Percentiles rank a stretch among this genome's conserved stretches.
These are phyloP conservation scores for Aureobasidium subglaciale DNA, from an alignment of 2,329 filamentous ascomycete genomes.

Conservation along the genomic window DNA sequence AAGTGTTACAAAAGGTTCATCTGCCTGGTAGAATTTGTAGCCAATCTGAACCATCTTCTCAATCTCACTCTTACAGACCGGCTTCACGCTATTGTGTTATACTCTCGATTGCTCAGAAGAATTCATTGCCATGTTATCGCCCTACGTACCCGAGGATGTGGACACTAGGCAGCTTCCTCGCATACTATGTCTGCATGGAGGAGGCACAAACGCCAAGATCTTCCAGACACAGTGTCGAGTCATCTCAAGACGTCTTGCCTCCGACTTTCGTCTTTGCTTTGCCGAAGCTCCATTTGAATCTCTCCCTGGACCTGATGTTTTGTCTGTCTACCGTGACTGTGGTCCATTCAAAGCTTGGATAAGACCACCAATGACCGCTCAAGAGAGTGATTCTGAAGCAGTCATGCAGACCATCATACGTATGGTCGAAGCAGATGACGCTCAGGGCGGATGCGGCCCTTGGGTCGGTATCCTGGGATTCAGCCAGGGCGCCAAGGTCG, in stretches of 20 bases:
- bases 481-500: slow-evolving; percentile 59
- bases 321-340: neutral
- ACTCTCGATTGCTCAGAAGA: too few species aligned
- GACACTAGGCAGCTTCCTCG: slow-evolving; percentile 19
- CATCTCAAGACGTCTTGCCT: slow-evolving; percentile 26
- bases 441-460: slow-evolving; percentile 44
- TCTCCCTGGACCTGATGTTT: neutral
- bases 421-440: slow-evolving; percentile 34
- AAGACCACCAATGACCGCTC: too few species aligned
- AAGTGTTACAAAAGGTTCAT: too few species aligned
- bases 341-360: neutral
- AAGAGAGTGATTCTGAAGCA: too few species aligned
- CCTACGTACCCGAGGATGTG: too few species aligned
- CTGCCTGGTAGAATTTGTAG: too few species aligned
- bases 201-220: slow-evolving; percentile 33
- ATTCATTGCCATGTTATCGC: too few species aligned
- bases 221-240: slow-evolving; percentile 33
- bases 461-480: slow-evolving; percentile 60
- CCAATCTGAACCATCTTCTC: too few species aligned
- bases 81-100: too few species aligned
- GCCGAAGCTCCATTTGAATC: neutral
- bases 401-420: neutral
- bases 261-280: slow-evolving; percentile 23
- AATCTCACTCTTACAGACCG: too few species aligned
- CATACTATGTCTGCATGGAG: slow-evolving; percentile 37